Evolutionary conservation across 192 early-diverging fungal genomes (phyloP), one percentile per base, ranked within the genome.

Genomic region (Spinellus fusiger): DNA sequence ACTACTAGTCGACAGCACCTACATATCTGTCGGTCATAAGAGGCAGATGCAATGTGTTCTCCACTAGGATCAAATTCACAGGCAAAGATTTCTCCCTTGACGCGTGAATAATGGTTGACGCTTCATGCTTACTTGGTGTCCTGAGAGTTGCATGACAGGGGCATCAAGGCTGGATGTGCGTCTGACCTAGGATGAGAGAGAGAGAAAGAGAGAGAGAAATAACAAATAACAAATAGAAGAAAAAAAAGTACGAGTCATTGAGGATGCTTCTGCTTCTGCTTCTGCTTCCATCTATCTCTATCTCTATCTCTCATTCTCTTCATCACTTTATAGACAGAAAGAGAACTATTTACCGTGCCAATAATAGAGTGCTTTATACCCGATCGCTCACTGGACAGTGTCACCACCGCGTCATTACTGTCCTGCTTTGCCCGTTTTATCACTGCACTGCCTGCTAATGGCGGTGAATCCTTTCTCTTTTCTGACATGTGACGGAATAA

Each of bases 31-130:
- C 84, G 77, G 68, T 97, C 96, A 49, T 81, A 82, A 33, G 86
- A 86, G 29, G 83, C 89, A 26, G 91, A 93, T 0, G 92, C 95
- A 44, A 99, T 51, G 56, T 88, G 77, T 46, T 89, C 75, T 58
- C 96, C 96, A 51, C 77, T 78, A 16, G 84, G 89, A 63, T 90
- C 90, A 73, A 99, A 99, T 65, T 85, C 80, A 63, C 87, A 86
- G 12, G 91, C 81, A 27, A 86, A 86, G 15, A 99, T 78, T 28
- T 95, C 93, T 53, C 87, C 87, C 63, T 85, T 44, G 3, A 65
- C 65, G 25, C n/a, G 65, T 20, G 58, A 72, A 66, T 18, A 71
- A 66, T n/a, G n/a, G n/a, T n/a, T n/a, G n/a, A n/a, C n/a, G n/a
- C n/a, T n/a, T n/a, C 4, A 12, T 25, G 56, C 56, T 62, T 69